Conservation (phyloP, 179 eudicot species). For the Amaranthus tricolor region DNA sequence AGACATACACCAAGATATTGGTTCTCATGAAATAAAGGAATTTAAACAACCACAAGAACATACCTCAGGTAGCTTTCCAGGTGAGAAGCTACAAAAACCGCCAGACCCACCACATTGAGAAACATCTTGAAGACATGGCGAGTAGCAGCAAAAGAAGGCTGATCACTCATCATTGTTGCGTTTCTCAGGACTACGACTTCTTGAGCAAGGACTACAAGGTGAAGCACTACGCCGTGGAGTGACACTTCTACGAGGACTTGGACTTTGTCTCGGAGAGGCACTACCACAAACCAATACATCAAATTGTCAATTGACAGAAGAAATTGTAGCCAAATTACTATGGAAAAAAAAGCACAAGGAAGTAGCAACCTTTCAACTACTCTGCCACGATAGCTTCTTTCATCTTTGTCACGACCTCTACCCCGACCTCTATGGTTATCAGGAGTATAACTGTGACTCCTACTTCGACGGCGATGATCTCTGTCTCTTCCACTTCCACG, state of each 20-base stretch:
- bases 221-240: conserved; percentile 32
- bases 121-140: conserved; percentile 24
- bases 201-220: conserved; percentile 32
- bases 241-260: conserved; percentile 27
- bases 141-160: conserved; percentile 19
- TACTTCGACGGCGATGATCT: conserved; percentile 34
- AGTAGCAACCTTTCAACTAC: conserved; percentile 29
- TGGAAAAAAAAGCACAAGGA: background rate
- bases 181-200: conserved; percentile 31
- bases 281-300: conserved; percentile 19
- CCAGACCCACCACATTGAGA: conserved; percentile 18
- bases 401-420: conserved; percentile 36
- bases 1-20: background rate
- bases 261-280: conserved; percentile 33
- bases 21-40: background rate
- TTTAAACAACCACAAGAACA: background rate
- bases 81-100: conserved; percentile 34
- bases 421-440: conserved; percentile 31
- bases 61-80: conserved; percentile 29
- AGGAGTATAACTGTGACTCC: conserved; percentile 43
- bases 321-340: background rate
- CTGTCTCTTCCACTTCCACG: conserved; percentile 36
- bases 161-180: conserved; percentile 17
- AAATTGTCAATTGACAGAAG: conserved; percentile 3
- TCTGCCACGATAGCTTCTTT: conserved; percentile 29